Evolutionary conservation across 2,329 filamentous ascomycete genomes (phyloP), one percentile per base, ranked within the genome.

Genomic region (Xylariaceae sp.): DNA sequence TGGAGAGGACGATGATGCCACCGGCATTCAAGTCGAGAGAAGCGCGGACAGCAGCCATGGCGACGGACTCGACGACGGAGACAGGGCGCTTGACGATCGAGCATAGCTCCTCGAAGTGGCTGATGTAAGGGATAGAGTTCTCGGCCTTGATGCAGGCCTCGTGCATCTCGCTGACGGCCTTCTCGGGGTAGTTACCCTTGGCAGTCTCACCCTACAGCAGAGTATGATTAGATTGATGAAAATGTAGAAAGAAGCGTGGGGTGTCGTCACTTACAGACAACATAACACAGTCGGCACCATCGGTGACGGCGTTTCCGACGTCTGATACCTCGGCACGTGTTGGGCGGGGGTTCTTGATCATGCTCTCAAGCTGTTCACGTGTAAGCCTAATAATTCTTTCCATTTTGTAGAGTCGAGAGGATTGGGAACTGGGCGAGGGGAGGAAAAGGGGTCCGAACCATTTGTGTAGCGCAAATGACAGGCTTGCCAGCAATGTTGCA

Each of bases 401-500:
- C 4, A 26, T n/a, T 3, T 2, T 43, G 39, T 4, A 27, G n/a
- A 7, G 32, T 32, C 7, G 11, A 51, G 29, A 6, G 19, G n/a
- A 26, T 39, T 3, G 11, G 12, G 34, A 1, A 27, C 26, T 26
- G 27, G 30, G 12, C 7, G 11, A 37, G 4, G 26, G 8, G 7
- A 32, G 11, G 31, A 27, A 34, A 51, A n/a, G 31, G 37, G 50
- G 26, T 19, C 8, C 53, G 9, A 34, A 60, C 58, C 94, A 99
- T 99, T 81, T 99, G 94, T 41, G 94, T 99, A 57, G 94, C 94
- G 76, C 92, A 97, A 73, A 99, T 96, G 73, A 92, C 91, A 65
- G 94, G 94, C 84, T 99, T 99, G 76, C 94, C 94, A 65, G 91
- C 91, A 71, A 96, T 86, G 81, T 99, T 99, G 85, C 94, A 99